Conservation (phyloP, 2,329 filamentous ascomycete genomes). For the Aureobasidium sp. region DNA sequence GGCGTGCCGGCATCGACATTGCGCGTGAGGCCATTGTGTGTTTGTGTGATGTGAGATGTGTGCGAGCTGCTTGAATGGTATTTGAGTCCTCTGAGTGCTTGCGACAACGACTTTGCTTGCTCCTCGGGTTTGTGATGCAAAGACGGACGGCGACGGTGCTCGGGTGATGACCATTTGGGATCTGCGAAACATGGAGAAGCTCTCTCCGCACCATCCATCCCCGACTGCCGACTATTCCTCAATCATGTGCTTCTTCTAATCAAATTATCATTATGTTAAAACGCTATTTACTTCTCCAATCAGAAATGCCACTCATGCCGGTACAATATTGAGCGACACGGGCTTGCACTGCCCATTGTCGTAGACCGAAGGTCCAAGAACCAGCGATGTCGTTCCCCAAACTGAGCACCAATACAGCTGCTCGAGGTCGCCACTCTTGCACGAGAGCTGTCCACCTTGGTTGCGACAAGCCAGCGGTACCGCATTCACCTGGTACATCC, state of each 20-base stretch:
- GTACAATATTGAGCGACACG: neutral
- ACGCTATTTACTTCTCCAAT: too few species aligned
- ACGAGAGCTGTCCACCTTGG: neutral
- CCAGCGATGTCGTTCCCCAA: neutral
- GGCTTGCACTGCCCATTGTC: constrained; percentile 4
- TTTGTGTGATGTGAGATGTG: neutral
- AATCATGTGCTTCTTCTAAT: neutral
- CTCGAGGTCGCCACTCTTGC: neutral
- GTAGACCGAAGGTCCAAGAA: neutral
- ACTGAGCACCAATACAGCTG: constrained; percentile 9
- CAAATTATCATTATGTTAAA: neutral
- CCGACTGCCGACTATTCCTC: neutral
- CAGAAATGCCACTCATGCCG: neutral
- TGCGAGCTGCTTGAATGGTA: neutral
- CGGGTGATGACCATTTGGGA: neutral
- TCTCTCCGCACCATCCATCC: neutral
- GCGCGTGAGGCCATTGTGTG: constrained; percentile 9
- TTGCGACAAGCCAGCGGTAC: neutral
- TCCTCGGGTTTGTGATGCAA: neutral
- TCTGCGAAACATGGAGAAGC: constrained; percentile 2
- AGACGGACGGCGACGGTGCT: neutral
- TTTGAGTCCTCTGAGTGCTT: neutral
- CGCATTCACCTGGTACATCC: neutral
- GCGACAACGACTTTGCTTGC: neutral
- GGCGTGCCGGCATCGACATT: neutral